phyloP scores from a whole-genome alignment of 257 asterid species.

The Solanum tacnaense region DNA sequence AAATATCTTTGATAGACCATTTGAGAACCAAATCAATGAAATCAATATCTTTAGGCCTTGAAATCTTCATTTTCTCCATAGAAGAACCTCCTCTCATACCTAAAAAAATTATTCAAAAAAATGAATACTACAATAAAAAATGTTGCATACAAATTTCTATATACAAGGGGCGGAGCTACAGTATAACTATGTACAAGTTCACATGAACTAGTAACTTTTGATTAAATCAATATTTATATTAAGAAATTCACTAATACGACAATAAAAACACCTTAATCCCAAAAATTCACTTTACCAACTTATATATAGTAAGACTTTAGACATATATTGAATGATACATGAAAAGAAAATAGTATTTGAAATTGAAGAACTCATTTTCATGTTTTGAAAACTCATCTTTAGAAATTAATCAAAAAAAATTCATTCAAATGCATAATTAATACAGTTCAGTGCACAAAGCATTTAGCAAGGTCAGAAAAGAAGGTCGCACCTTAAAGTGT shows the following conservation, averaged over 20 bases:
- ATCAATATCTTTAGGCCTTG: background rate
- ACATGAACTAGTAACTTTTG: background rate
- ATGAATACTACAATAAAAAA: background rate
- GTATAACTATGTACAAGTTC: background rate
- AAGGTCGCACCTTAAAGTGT: background rate
- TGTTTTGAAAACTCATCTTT: background rate
- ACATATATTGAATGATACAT: background rate
- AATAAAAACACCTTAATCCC: background rate
- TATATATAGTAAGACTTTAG: background rate
- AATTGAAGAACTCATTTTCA: background rate
- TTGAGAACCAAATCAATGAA: conserved; percentile 24
- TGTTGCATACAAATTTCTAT: background rate
- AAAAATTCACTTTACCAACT: background rate
- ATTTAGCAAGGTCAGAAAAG: background rate
- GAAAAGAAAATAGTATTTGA: background rate
- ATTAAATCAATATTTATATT: background rate
- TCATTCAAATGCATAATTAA: background rate
- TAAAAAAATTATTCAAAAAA: background rate
- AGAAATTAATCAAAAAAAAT: background rate
- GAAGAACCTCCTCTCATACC: background rate
- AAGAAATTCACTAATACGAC: background rate
- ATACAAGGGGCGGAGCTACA: background rate
- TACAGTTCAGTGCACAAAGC: background rate
- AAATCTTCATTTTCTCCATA: background rate
- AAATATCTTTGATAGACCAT: conserved; percentile 30